These are phyloP conservation scores for Solanum hybrid DNA, from an alignment of 305 asterid genomes.

Conservation along the genomic window DNA sequence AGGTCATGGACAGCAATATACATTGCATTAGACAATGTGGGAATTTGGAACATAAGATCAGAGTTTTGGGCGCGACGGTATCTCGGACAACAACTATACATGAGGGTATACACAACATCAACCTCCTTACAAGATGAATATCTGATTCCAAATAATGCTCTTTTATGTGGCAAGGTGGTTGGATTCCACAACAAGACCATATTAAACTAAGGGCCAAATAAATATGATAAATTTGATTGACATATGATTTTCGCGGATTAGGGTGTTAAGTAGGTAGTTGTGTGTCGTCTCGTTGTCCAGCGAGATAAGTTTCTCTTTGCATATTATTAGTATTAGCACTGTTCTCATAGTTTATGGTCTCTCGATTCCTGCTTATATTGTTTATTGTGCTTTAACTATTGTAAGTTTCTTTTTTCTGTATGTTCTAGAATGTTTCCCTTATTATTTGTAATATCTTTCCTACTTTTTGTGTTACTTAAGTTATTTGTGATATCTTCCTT, in stretches of 20 bases:
- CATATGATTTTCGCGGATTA: background rate
- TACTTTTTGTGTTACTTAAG: background rate
- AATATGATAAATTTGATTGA: background rate
- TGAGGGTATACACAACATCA: conserved; percentile 51
- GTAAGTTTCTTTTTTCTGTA: background rate
- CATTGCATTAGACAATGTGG: conserved; percentile 57
- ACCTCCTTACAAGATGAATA: conserved; percentile 54
- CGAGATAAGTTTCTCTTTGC: background rate
- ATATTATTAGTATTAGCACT: background rate
- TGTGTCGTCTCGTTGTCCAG: background rate
- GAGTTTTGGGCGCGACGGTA: conserved; percentile 70
- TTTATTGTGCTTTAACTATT: background rate
- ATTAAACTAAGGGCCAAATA: conserved; percentile 3
- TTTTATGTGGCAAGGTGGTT: conserved; percentile 56
- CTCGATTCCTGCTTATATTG: background rate
- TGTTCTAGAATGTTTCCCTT: background rate
- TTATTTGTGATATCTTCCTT: background rate
- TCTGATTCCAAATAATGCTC: conserved; percentile 59
- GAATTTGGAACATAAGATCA: conserved; percentile 72
- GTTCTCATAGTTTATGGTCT: background rate
- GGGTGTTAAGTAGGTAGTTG: background rate
- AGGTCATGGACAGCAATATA: conserved; percentile 60
- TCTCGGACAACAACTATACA: conserved; percentile 57
- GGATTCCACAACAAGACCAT: conserved; percentile 48
- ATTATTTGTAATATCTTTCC: background rate